Percentiles rank a stretch among this genome's conserved stretches.
phyloP scores from a whole-genome alignment of 148 eudicot species.

The Vaccinium darrowii region DNA sequence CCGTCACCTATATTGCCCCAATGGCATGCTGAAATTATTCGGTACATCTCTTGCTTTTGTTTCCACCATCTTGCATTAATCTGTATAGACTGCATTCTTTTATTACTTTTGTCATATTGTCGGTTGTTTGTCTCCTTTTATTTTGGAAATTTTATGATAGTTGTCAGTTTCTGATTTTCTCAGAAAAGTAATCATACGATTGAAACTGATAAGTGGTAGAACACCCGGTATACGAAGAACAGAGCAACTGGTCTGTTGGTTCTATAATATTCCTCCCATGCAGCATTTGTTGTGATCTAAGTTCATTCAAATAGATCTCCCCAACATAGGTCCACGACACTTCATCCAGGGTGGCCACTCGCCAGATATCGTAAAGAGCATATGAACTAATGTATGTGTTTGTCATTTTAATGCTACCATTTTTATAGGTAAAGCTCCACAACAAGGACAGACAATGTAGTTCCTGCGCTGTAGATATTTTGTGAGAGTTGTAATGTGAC shows the following conservation, averaged over 20 bases:
- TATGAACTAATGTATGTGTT: background rate
- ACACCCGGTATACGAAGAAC: background rate
- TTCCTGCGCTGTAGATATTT: background rate
- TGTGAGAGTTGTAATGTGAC: background rate
- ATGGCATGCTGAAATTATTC: constrained; percentile 94
- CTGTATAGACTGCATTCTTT: background rate
- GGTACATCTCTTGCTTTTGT: constrained; percentile 43
- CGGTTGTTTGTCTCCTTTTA: background rate
- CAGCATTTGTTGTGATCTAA: background rate
- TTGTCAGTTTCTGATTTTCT: background rate
- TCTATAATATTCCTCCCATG: background rate
- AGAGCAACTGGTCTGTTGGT: background rate
- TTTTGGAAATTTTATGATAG: background rate
- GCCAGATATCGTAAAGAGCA: background rate
- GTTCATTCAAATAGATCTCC: background rate
- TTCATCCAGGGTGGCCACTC: background rate
- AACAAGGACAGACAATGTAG: background rate
- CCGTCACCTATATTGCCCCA: constrained; percentile 92
- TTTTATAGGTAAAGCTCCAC: constrained; percentile 1
- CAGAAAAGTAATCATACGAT: background rate
- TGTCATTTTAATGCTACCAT: constrained; percentile 11
- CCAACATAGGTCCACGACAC: constrained; percentile 1
- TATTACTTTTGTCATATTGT: background rate
- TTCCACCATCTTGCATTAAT: constrained; percentile 15
- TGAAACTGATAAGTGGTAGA: background rate